Evolutionary conservation across 2,329 filamentous ascomycete species (phyloP).

Genomic region (Camillea tinctor): DNA sequence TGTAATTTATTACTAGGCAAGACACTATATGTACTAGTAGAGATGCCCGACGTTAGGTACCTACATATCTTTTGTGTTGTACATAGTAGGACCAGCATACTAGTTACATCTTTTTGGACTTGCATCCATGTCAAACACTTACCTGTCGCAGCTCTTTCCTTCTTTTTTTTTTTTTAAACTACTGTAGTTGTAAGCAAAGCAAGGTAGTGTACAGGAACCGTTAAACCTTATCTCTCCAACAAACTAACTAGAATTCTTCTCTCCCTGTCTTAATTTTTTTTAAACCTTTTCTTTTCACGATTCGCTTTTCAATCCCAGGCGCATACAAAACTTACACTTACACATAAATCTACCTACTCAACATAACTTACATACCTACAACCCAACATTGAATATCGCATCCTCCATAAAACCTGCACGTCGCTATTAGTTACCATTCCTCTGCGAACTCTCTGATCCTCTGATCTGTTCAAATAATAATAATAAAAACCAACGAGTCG

Average conservation of each 20-base stretch:
- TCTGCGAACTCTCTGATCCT: not conserved
- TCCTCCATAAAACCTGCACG: too few species aligned
- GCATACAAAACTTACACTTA: not conserved
- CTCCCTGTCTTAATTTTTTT: not conserved
- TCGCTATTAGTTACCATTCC: too few species aligned
- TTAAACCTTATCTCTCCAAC: too few species aligned
- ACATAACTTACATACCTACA: too few species aligned
- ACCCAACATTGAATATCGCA: too few species aligned
- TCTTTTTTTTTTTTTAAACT: not conserved
- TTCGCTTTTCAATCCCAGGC: not conserved
- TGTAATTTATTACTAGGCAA: not conserved
- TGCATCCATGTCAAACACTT: not conserved
- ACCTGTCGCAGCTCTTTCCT: not conserved
- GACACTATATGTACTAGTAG: not conserved
- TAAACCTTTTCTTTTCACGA: not conserved
- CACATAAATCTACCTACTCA: not conserved
- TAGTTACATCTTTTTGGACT: too few species aligned
- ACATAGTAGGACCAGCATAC: too few species aligned
- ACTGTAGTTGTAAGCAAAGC: too few species aligned
- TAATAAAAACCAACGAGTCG: not conserved
- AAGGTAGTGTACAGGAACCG: too few species aligned
- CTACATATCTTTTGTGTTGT: too few species aligned
- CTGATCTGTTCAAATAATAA: too few species aligned
- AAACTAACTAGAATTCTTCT: too few species aligned
- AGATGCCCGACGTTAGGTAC: not conserved